Conservation (phyloP, 83 land plant genomes). For the Larix sibirica region DNA sequence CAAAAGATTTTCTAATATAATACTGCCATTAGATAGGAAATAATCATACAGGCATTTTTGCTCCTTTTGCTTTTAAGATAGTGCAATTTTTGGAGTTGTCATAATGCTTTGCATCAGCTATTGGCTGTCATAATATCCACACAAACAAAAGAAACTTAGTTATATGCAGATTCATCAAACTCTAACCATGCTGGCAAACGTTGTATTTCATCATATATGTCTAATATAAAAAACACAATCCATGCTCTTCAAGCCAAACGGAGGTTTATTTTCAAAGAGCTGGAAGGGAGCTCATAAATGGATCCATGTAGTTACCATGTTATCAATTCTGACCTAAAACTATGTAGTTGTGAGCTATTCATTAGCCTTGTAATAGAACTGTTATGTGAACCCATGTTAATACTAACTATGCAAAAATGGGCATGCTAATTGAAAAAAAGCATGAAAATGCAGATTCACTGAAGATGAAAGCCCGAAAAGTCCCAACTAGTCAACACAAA, state of each 20-base stretch:
- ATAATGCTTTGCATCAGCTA: constrained; percentile 81
- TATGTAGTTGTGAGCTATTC: not conserved
- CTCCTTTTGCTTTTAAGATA: constrained; percentile 71
- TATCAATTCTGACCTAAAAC: not conserved
- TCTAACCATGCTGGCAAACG: not conserved
- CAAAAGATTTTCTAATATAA: not conserved
- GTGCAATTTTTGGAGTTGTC: constrained; percentile 63
- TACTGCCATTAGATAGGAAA: not conserved
- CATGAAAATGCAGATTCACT: not conserved
- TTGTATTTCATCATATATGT: not conserved
- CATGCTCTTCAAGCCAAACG: not conserved
- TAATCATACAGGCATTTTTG: constrained; percentile 64
- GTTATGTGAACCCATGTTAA: not conserved
- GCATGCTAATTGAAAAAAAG: not conserved
- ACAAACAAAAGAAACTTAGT: not conserved
- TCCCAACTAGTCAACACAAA: not conserved
- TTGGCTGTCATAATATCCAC: constrained; percentile 38
- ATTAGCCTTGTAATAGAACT: not conserved
- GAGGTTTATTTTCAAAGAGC: not conserved
- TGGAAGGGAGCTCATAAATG: not conserved
- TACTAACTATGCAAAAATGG: not conserved
- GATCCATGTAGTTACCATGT: not conserved
- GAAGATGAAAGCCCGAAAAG: not conserved
- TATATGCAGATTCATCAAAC: not conserved
- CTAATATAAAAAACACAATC: not conserved